Evolutionary conservation across 768 basidiomycete genomes (phyloP), one percentile per base, ranked within the genome.

Genomic region (Leucogyrophana mollusca): DNA sequence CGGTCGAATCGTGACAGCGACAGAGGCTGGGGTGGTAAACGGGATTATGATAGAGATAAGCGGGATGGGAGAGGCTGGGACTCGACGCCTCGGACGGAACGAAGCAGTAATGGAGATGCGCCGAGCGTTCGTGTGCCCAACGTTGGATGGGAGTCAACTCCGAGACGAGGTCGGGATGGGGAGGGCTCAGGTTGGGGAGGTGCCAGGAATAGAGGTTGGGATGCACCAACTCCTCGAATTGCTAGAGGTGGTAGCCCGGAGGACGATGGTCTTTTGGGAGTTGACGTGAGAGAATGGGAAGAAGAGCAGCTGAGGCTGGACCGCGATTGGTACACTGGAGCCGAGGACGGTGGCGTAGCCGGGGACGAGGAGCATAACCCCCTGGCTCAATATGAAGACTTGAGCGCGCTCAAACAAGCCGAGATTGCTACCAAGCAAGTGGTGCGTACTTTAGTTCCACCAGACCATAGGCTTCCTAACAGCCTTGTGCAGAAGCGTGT

Each of bases 301-400:
- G 95, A 97, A 57, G 96, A 98, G 63, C 93, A 96, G 64, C 77
- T 93, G 10, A 77, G 78, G 49, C 61, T 97, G 58, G 96, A 99
- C 65, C 76, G 96, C 21, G 94, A 97, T 59, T 99, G 96, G 96
- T 99, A 98, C 61, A 85, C 82, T 43, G 86, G 88, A 36, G 90
- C 89, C 18, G 95, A 94, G 58, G 93, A 93, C 50, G 90, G 87
- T 17, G 84, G 80, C 2, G 71, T 93, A 16, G 87, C 87, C 10
- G 90, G 87, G 9, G 90, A 96, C 53, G 93, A 93, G 43, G 93
- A 93, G 54, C 87, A 90, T 59, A 97, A 95, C 59, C 92, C 91
- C 0, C 80, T 98, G 25, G 76, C 92, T 1, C 91, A 94, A 52
- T 99, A 94, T 61, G 94, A 97, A 54, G 94, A 94, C 60, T 70